Evolutionary conservation across 2,329 filamentous ascomycete species (phyloP), one percentile per base, ranked within the genome.

Genomic region (Paecilomyces formosus): DNA sequence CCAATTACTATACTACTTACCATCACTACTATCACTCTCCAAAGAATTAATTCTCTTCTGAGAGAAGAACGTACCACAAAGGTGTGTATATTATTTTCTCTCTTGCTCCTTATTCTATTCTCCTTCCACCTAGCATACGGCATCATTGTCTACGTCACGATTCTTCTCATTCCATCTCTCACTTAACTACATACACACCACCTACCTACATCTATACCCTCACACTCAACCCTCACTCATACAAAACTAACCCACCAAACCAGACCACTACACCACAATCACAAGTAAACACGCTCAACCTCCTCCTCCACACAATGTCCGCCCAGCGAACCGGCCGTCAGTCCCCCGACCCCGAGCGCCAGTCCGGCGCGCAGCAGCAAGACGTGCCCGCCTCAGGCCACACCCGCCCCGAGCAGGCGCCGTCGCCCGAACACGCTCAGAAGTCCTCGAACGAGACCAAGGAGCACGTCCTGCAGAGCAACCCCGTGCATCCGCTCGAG

Each of bases 291-390:
- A 65, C 58, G 75, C 68, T 71, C 60, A 11, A 66, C n/a, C 6
- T 73, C 71, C 3, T 56, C 55, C 0, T 74, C 75, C 55, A 51
- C 59, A 51, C 60, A 63, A 90, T 91, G 88, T 86, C 88, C 66
- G 80, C 82, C 58, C 82, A 78, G 64, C 76, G 80, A 69, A 75
- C 83, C 75, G 88, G 89, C 72, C 86, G 87, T 70, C 83, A 96
- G 76, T 96, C 91, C 31, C 92, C 91, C 62, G 78, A 86, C 56
- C 89, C 89, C 28, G 85, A 89, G 77, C 71, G 73, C 64, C 89
- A 90, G 76, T 77, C 80, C 39, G 86, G 83, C 60, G 75, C 79
- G 57, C 90, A 94, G 77, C 75, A 84, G 59, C 77, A 83, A 63
- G 83, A 83, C 7, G 70, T 82, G 12, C 80, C 85, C 1, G 83